Percentiles rank a stretch among this genome's conserved stretches.
phyloP scores from a whole-genome alignment of 306 rosid species.

The Cucumis hystrix region DNA sequence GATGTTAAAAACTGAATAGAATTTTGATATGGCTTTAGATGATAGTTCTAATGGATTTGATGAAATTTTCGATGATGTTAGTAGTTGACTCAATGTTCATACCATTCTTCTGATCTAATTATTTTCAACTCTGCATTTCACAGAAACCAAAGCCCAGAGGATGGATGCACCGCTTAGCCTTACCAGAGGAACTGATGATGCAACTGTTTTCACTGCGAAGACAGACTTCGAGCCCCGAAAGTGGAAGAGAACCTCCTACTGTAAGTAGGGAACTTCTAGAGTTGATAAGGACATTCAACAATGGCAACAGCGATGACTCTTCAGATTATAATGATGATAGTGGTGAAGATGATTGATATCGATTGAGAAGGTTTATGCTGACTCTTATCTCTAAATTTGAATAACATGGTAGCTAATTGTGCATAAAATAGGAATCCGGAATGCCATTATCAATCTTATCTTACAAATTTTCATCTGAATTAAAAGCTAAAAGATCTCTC shows the following conservation, averaged over 20 bases:
- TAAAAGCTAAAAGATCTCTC: background rate
- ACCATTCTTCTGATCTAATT: constrained; percentile 25
- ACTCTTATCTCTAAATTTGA: background rate
- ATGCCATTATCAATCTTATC: background rate
- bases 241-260: constrained; percentile 24
- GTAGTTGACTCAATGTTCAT: constrained; percentile 25
- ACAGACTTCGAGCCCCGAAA: constrained; percentile 28
- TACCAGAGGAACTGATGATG: constrained; percentile 52
- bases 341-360: constrained; percentile 40
- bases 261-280: constrained; percentile 35
- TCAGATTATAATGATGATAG: constrained; percentile 26
- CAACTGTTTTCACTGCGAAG: constrained; percentile 59
- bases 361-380: constrained; percentile 17
- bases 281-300: constrained; percentile 36
- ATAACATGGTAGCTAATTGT: constrained; percentile 28
- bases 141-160: constrained; percentile 72
- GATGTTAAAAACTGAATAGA: background rate
- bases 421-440: constrained; percentile 10
- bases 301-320: constrained; percentile 36
- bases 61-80: constrained; percentile 23
- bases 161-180: constrained; percentile 60
- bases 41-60: constrained; percentile 4
- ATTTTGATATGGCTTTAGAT: background rate
- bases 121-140: constrained; percentile 30
- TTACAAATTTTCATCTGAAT: background rate